A percentile compares a stretch with the other conserved stretches of the same genome.
Conservation (phyloP, 2,329 filamentous ascomycete species). For the Ophiobolus disseminans region DNA sequence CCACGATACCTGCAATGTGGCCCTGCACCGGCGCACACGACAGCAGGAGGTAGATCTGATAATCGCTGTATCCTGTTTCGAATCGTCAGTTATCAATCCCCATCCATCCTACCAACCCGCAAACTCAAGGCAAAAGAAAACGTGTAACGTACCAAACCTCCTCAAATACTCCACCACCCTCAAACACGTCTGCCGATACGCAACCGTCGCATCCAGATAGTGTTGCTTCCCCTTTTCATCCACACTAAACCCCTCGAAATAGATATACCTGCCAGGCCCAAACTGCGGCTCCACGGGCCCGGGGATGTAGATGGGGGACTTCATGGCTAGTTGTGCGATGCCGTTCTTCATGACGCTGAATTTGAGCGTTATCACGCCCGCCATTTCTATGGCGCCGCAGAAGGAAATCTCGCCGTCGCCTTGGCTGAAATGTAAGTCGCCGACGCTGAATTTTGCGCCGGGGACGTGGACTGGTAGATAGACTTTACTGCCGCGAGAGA, state of each 20-base stretch:
- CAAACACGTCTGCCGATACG: slow-evolving; percentile 82
- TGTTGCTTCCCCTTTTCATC: slow-evolving; percentile 89
- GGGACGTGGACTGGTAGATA: slow-evolving; percentile 86
- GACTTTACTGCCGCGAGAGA: slow-evolving; percentile 79
- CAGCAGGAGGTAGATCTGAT: slow-evolving; percentile 86
- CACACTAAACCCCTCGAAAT: slow-evolving; percentile 89
- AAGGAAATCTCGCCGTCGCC: slow-evolving; percentile 90
- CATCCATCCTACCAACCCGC: background rate
- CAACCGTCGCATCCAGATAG: slow-evolving; percentile 84
- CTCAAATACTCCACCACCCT: slow-evolving; percentile 80
- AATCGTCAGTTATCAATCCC: slow-evolving; percentile 1
- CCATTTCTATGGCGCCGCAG: slow-evolving; percentile 85
- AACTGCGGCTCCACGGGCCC: slow-evolving; percentile 90
- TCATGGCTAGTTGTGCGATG: slow-evolving; percentile 75
- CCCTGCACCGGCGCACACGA: slow-evolving; percentile 88
- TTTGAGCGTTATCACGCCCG: slow-evolving; percentile 87
- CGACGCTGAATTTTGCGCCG: slow-evolving; percentile 89
- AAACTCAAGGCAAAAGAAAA: background rate
- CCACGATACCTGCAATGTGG: slow-evolving; percentile 86
- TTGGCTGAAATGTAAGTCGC: slow-evolving; percentile 86
- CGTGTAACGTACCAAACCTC: slow-evolving; percentile 66
- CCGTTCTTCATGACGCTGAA: slow-evolving; percentile 87
- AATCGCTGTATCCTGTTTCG: slow-evolving; percentile 63
- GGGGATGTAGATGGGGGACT: slow-evolving; percentile 83
- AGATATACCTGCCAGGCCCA: slow-evolving; percentile 79